Conservation (phyloP, 441 rosid species). For the Gossypium davidsonii region DNA sequence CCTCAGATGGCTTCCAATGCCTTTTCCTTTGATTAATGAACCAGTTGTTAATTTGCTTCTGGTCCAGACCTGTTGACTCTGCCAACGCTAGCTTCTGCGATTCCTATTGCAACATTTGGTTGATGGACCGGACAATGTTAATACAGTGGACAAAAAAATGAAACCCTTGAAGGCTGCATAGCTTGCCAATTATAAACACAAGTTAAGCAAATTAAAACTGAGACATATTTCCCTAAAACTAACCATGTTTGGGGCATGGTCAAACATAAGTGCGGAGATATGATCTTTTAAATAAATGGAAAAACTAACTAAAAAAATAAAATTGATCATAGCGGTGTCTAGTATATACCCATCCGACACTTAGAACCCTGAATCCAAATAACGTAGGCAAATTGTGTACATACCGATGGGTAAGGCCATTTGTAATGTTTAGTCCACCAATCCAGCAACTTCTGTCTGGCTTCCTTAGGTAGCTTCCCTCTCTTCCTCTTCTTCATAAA, state of each 20-base stretch:
- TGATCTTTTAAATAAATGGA: no score
- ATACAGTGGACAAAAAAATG: not conserved
- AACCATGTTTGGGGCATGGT: no score
- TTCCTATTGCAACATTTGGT: conserved; percentile 40
- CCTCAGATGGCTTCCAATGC: conserved; percentile 97
- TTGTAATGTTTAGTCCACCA: conserved; percentile 99
- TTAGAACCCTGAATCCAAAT: no score
- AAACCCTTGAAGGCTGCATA: no score
- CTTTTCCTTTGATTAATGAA: conserved; percentile 96
- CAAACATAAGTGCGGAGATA: no score
- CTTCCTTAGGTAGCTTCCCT: conserved; percentile 96
- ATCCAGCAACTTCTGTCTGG: conserved; percentile 83
- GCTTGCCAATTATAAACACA: no score
- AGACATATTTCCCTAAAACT: no score
- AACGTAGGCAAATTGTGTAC: conserved; percentile 10
- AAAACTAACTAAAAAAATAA: no score
- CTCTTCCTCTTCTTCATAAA: conserved; percentile 94
- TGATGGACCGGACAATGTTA: not conserved
- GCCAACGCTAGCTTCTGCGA: conserved; percentile 86
- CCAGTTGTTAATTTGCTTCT: conserved; percentile 98
- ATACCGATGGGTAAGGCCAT: conserved; percentile 99
- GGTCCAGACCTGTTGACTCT: conserved; percentile 87
- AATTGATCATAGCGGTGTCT: no score
- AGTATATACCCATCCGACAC: no score
- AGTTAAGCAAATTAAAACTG: no score